These are phyloP conservation scores for Aspergillus sparsus DNA, from an alignment of 495 filamentous ascomycete genomes.

Conservation along the genomic window DNA sequence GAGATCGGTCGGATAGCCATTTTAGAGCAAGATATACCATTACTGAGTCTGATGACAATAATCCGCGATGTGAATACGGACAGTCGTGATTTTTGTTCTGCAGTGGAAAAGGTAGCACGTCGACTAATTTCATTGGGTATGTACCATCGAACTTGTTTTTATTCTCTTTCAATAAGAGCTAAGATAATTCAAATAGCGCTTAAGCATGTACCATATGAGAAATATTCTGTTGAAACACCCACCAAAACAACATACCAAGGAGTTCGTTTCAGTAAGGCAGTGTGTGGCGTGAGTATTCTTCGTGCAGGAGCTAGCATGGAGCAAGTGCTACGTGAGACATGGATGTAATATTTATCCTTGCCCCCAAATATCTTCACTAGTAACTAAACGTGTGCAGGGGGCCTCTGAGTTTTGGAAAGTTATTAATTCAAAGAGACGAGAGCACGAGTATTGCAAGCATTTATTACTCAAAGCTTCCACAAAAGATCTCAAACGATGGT, in stretches of 20 bases:
- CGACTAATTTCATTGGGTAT: constrained; percentile 19
- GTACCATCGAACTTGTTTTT: background rate
- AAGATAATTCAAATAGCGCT: constrained; percentile 15
- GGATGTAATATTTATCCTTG: constrained; percentile 13
- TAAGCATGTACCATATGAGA: constrained; percentile 19
- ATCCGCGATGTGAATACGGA: constrained; percentile 21
- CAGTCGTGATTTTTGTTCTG: constrained; percentile 17
- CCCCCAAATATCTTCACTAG: background rate
- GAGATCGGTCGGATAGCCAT: constrained; percentile 11
- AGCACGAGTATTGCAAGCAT: constrained; percentile 19
- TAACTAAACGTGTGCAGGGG: constrained; percentile 10
- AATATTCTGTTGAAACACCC: constrained; percentile 16
- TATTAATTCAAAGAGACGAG: constrained; percentile 30
- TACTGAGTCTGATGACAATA: constrained; percentile 26
- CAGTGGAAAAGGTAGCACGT: constrained; percentile 21
- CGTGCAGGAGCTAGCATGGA: constrained; percentile 28
- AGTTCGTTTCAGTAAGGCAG: constrained; percentile 14
- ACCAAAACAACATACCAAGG: constrained; percentile 18
- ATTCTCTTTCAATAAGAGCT: background rate
- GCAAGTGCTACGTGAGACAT: constrained; percentile 22
- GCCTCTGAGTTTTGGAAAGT: constrained; percentile 23
- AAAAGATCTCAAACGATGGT: constrained; percentile 17
- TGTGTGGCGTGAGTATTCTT: constrained; percentile 28
- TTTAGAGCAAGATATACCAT: constrained; percentile 20
- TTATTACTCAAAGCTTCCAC: constrained; percentile 27